Evolutionary conservation across 345 rosid species (phyloP).

Genomic region (Syzygium jambos): DNA sequence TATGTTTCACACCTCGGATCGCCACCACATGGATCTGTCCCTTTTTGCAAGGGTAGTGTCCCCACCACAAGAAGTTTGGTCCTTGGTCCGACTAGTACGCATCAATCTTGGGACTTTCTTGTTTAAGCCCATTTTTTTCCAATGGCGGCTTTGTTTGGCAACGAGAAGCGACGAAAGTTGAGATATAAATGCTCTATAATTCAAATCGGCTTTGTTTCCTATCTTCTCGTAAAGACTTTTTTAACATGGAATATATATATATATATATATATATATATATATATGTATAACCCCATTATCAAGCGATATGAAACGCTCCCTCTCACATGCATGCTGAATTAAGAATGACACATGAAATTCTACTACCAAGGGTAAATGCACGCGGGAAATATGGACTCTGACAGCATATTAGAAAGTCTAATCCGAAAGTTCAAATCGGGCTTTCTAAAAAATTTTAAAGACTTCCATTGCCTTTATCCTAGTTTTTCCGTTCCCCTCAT

Average conservation of each 20-base stretch:
- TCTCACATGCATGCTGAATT: rapidly evolving
- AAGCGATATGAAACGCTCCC: neutral
- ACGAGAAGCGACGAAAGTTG: neutral
- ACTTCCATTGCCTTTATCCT: neutral
- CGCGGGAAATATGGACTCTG: neutral
- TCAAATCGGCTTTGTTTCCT: no score
- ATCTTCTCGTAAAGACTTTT: neutral
- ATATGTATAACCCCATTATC: neutral
- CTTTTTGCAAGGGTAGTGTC: neutral
- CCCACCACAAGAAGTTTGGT: neutral
- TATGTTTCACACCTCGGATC: neutral
- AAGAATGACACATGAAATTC: neutral
- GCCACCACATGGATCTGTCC: neutral
- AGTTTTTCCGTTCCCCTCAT: neutral
- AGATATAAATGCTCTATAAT: neutral
- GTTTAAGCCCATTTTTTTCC: neutral
- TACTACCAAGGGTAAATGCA: neutral
- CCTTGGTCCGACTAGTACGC: neutral
- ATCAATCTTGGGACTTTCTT: neutral
- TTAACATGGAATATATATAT: no score
- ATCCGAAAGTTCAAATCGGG: rapidly evolving
- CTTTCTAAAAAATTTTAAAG: neutral
- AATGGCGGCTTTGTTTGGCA: neutral
- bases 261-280: no score
- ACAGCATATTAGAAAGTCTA: rapidly evolving